phyloP scores from a whole-genome alignment of 2,329 filamentous ascomycete genomes.

The Colletotrichum sp. region DNA sequence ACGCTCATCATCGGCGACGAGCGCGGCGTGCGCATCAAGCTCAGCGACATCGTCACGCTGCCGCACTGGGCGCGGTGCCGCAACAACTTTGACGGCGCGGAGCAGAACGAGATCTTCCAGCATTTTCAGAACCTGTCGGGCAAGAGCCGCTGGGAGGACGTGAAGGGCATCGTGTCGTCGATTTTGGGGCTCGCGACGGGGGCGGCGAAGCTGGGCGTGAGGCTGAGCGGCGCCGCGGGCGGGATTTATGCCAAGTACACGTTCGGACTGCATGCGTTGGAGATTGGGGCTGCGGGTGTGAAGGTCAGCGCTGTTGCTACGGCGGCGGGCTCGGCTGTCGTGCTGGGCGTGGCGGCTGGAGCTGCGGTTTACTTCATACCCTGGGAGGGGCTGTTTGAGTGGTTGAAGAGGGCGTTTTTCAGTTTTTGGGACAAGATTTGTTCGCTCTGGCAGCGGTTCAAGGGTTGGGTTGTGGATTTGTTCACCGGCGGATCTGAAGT shows the following conservation, averaged over 20 bases:
- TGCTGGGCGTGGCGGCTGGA: background rate
- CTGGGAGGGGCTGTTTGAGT: conserved; percentile 1
- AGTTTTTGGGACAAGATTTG: conserved; percentile 3
- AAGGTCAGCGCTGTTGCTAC: background rate
- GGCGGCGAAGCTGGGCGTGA: background rate
- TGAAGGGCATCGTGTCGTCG: background rate
- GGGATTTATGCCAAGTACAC: conserved; percentile 4
- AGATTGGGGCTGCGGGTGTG: background rate
- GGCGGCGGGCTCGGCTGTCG: background rate
- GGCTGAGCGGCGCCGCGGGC: background rate
- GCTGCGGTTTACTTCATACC: conserved; percentile 8
- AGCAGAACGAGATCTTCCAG: background rate
- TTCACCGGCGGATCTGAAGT: background rate
- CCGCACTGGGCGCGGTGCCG: conserved; percentile 5
- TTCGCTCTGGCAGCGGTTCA: background rate
- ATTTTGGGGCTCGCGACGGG: background rate
- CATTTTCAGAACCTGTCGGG: background rate
- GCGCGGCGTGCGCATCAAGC: background rate
- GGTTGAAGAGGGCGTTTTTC: background rate
- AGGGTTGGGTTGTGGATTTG: background rate
- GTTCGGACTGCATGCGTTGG: background rate
- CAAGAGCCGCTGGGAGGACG: background rate
- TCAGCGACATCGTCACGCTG: background rate
- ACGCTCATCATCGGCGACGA: background rate
- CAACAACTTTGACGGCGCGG: background rate